These are phyloP conservation scores for Rhynchospora pubera DNA, from an alignment of 176 grass and related monocot species.

Conservation along the genomic window DNA sequence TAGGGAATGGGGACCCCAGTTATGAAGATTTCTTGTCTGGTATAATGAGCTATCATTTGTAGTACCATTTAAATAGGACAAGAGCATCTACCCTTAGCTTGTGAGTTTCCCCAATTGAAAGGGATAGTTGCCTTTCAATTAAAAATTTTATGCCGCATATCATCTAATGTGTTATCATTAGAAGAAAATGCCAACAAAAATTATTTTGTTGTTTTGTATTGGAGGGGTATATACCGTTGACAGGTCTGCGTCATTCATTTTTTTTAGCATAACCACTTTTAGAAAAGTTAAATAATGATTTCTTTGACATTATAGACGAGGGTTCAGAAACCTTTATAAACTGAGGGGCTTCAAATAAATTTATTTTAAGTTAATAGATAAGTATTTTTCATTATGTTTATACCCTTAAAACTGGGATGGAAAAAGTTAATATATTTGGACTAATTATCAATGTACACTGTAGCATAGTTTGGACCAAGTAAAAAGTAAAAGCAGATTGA, in stretches of 20 bases:
- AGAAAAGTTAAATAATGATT: neutral
- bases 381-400: neutral
- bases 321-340: neutral
- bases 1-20: conserved; percentile 1
- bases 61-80: neutral
- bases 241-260: neutral
- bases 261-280: neutral
- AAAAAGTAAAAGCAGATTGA: neutral
- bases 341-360: neutral
- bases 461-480: neutral
- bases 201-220: neutral
- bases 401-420: neutral
- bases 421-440: neutral
- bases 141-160: neutral
- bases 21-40: neutral
- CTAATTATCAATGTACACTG: neutral
- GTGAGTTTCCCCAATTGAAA: neutral
- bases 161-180: neutral
- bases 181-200: neutral
- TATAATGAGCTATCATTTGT: neutral
- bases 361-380: neutral
- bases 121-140: neutral
- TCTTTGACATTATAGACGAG: neutral
- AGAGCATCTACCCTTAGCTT: neutral
- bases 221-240: neutral